Conservation (phyloP, 1,139 yeast genomes). For the Spencermartinsiella ligniputridi region DNA sequence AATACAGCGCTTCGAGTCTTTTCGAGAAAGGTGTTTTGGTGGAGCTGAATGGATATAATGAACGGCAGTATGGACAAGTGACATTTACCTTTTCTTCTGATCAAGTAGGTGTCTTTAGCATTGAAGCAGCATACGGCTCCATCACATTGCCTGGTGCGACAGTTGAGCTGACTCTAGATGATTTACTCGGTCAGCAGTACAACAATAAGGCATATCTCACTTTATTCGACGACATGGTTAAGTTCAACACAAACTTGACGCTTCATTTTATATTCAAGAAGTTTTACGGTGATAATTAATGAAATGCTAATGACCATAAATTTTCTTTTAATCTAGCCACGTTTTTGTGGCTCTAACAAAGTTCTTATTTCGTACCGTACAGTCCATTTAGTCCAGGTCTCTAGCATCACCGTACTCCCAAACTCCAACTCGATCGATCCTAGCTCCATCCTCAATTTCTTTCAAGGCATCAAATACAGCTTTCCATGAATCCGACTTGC, state of each 20-base stretch:
- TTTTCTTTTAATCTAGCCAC: neutral
- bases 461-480: constrained; percentile 32
- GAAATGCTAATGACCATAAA: constrained; percentile 1
- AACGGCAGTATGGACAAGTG: constrained; percentile 59
- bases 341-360: neutral
- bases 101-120: constrained; percentile 62
- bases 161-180: constrained; percentile 56
- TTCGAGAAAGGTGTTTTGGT: constrained; percentile 67
- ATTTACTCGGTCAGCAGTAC: constrained; percentile 62
- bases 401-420: constrained; percentile 82
- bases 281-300: constrained; percentile 49
- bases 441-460: constrained; percentile 48
- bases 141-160: constrained; percentile 49
- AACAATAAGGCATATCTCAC: constrained; percentile 45
- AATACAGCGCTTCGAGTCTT: constrained; percentile 71
- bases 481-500: constrained; percentile 32
- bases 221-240: constrained; percentile 61
- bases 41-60: constrained; percentile 46
- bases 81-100: constrained; percentile 76
- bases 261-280: constrained; percentile 65
- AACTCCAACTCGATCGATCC: constrained; percentile 55
- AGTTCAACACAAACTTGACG: constrained; percentile 61
- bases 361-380: neutral
- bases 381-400: constrained; percentile 45
- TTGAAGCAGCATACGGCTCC: constrained; percentile 58